phyloP scores from a whole-genome alignment of 805 yeast genomes.

The Ogataea paradorogensis region DNA sequence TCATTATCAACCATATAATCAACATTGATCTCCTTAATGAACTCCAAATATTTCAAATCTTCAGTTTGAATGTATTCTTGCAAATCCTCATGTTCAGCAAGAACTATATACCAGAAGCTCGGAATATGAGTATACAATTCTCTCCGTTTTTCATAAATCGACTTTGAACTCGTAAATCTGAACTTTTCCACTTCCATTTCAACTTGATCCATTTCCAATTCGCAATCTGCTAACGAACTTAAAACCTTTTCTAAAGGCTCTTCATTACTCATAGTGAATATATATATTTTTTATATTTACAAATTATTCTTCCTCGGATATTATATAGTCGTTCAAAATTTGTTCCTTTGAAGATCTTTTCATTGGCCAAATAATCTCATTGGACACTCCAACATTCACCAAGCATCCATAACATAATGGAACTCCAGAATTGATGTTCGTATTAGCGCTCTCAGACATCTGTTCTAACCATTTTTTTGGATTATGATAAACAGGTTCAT shows the following conservation, averaged over 20 bases:
- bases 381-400: slow-evolving; percentile 52
- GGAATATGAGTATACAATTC: slow-evolving; percentile 53
- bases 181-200: slow-evolving; percentile 59
- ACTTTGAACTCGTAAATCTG: slow-evolving; percentile 50
- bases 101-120: slow-evolving; percentile 82
- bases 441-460: slow-evolving; percentile 45
- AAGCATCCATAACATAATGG: slow-evolving; percentile 77
- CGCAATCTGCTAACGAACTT: slow-evolving; percentile 53
- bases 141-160: slow-evolving; percentile 58
- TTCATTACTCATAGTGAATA: background rate
- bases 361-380: slow-evolving; percentile 32
- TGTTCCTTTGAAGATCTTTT: slow-evolving; percentile 25
- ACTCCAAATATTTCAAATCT: slow-evolving; percentile 74
- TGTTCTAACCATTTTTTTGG: slow-evolving; percentile 65
- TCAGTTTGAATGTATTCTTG: slow-evolving; percentile 74
- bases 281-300: background rate
- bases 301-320: slow-evolving; percentile 19
- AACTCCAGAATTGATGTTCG: slow-evolving; percentile 7
- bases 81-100: slow-evolving; percentile 82
- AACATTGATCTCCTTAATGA: slow-evolving; percentile 61
- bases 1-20: slow-evolving; percentile 43
- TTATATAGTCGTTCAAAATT: slow-evolving; percentile 28
- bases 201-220: slow-evolving; percentile 54
- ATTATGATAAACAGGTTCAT: slow-evolving; percentile 47
- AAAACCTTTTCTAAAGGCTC: slow-evolving; percentile 37